A percentile compares a stretch with the other conserved stretches of the same genome.
Conservation (phyloP, 345 rosid species). For the Citrus medica region DNA sequence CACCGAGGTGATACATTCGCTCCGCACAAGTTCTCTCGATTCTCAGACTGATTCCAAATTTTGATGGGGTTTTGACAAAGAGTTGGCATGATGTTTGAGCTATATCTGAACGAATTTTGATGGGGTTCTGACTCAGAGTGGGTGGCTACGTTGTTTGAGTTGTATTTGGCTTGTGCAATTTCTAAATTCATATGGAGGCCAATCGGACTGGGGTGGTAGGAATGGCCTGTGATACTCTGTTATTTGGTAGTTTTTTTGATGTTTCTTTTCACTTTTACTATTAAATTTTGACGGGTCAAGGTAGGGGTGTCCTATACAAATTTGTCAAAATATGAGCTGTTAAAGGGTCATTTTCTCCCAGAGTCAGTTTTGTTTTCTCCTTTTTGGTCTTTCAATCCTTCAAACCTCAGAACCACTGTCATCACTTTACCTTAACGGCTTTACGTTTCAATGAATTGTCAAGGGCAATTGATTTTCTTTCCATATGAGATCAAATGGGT, state of each 20-base stretch:
- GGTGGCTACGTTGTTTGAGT: no score
- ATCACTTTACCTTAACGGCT: background rate
- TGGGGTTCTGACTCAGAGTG: no score
- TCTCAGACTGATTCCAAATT: background rate
- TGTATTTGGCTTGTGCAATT: no score
- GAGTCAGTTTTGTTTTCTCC: background rate
- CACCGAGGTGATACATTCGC: no score
- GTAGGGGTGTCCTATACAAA: no score
- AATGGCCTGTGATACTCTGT: background rate
- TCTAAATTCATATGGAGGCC: no score
- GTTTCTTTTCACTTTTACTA: background rate
- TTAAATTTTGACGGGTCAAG: no score
- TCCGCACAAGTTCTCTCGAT: no score
- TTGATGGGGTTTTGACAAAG: background rate
- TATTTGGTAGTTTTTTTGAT: background rate
- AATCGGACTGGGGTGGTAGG: background rate
- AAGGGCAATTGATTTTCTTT: background rate
- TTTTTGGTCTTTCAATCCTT: background rate
- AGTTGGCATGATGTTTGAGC: no score
- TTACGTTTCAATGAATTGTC: background rate
- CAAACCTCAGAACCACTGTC: background rate
- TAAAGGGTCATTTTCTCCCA: conserved; percentile 19
- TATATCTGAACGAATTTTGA: no score
- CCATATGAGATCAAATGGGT: background rate
- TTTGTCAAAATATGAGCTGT: background rate